A percentile compares a stretch with the other conserved stretches of the same genome.
Conservation (phyloP, 495 filamentous ascomycete genomes). For the Stereocaulon alpinum region DNA sequence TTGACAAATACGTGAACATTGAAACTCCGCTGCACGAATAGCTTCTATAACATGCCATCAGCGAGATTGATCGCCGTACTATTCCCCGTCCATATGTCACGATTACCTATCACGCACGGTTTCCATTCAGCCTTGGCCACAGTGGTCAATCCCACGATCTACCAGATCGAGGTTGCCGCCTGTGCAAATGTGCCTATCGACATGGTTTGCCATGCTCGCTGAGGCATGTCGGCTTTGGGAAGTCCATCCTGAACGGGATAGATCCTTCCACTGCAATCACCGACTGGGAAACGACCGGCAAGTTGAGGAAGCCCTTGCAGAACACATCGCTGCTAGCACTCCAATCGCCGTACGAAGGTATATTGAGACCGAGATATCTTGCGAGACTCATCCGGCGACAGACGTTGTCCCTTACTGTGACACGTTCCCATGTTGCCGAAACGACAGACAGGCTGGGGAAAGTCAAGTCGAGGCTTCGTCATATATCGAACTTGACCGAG, state of each 20-base stretch:
- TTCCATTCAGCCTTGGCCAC: not conserved
- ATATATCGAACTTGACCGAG: constrained; percentile 7
- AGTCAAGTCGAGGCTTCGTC: not conserved
- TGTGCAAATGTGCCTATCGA: not conserved
- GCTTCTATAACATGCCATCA: constrained; percentile 5
- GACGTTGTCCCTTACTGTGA: not conserved
- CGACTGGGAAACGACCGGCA: not conserved
- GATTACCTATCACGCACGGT: not conserved
- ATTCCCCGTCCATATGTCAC: not conserved
- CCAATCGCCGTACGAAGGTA: not conserved
- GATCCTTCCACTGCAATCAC: not conserved
- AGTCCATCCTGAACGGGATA: not conserved
- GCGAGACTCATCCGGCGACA: not conserved
- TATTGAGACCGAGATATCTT: not conserved
- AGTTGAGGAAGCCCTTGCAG: not conserved
- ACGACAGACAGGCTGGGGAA: not conserved
- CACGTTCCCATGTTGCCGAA: not conserved
- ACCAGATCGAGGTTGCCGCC: not conserved
- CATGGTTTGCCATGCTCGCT: not conserved
- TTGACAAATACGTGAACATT: not conserved
- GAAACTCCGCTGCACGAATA: not conserved
- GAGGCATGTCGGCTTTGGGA: not conserved
- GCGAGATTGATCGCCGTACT: not conserved
- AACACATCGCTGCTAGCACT: not conserved
- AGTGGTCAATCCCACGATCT: not conserved